Evolutionary conservation across 306 rosid species (phyloP).

Genomic region (Cucurbita argyrosperma): DNA sequence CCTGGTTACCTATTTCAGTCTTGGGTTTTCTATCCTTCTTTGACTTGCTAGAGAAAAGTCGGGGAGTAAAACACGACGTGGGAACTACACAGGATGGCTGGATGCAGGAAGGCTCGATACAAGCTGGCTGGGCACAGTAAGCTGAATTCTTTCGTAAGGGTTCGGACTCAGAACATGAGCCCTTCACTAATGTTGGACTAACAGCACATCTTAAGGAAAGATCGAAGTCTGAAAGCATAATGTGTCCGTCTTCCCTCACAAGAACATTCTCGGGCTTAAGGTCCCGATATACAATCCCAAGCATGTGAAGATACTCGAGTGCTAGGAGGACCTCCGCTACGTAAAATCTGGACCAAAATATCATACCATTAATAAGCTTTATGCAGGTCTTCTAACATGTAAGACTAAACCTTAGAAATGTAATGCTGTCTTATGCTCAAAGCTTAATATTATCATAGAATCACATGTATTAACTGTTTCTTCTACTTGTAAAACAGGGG

Average conservation of each 20-base stretch:
- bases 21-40: constrained; percentile 78
- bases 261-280: constrained; percentile 95
- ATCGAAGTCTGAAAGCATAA: constrained; percentile 94
- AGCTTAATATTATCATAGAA: neutral
- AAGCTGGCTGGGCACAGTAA: constrained; percentile 87
- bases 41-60: constrained; percentile 80
- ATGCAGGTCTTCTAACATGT: neutral
- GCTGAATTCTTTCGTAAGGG: constrained; percentile 50
- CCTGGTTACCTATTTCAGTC: constrained; percentile 78
- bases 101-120: constrained; percentile 94
- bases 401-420: neutral
- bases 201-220: constrained; percentile 90
- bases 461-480: neutral
- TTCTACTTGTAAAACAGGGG: neutral
- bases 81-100: constrained; percentile 96
- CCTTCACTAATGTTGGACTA: constrained; percentile 76
- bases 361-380: neutral
- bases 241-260: constrained; percentile 92
- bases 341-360: constrained; percentile 64
- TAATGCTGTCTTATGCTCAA: neutral
- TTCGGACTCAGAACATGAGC: constrained; percentile 51
- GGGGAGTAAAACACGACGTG: constrained; percentile 82
- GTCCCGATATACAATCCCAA: constrained; percentile 96
- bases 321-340: constrained; percentile 88
- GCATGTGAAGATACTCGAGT: constrained; percentile 94